These are phyloP conservation scores for Macrocystidia cucumis DNA, from an alignment of 1,284 basidiomycete genomes.

Conservation along the genomic window DNA sequence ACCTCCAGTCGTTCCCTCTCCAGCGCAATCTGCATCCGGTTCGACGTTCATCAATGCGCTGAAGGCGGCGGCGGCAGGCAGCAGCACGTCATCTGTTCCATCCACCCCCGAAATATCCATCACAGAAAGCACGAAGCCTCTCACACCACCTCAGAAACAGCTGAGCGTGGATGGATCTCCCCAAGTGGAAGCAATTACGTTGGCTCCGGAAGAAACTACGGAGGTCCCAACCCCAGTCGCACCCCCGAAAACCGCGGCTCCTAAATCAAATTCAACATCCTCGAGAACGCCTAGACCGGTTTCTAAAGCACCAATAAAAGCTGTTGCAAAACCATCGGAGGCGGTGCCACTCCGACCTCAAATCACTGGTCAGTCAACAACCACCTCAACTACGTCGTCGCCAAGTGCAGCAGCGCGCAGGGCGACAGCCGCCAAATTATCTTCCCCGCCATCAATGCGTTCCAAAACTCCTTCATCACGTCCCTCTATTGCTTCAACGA, in stretches of 20 bases:
- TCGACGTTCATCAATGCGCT: no score
- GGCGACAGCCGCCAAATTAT: constrained; percentile 22
- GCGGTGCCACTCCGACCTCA: constrained; percentile 41
- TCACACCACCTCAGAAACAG: constrained; percentile 9
- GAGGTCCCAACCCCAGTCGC: constrained; percentile 14
- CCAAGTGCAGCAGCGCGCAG: constrained; percentile 29
- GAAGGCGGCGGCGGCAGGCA: neutral
- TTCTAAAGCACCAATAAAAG: constrained; percentile 14
- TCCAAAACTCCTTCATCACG: constrained; percentile 38
- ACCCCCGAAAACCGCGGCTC: constrained; percentile 13
- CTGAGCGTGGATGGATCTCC: constrained; percentile 8
- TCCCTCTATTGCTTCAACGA: no score
- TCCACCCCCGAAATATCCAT: constrained; percentile 12
- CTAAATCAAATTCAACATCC: constrained; percentile 15
- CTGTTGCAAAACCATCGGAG: constrained; percentile 7
- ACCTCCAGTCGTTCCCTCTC: constrained; percentile 21
- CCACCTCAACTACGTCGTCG: no score
- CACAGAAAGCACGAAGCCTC: constrained; percentile 11
- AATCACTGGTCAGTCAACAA: constrained; percentile 41
- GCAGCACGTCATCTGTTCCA: constrained; percentile 8
- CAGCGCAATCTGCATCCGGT: constrained; percentile 7
- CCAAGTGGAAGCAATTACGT: no score
- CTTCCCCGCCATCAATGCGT: constrained; percentile 31
- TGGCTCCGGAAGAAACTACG: constrained; percentile 1
- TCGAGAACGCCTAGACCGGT: constrained; percentile 10